These are phyloP conservation scores for Neurospora sp. DNA, from an alignment of 495 filamentous ascomycete genomes.

Conservation along the genomic window DNA sequence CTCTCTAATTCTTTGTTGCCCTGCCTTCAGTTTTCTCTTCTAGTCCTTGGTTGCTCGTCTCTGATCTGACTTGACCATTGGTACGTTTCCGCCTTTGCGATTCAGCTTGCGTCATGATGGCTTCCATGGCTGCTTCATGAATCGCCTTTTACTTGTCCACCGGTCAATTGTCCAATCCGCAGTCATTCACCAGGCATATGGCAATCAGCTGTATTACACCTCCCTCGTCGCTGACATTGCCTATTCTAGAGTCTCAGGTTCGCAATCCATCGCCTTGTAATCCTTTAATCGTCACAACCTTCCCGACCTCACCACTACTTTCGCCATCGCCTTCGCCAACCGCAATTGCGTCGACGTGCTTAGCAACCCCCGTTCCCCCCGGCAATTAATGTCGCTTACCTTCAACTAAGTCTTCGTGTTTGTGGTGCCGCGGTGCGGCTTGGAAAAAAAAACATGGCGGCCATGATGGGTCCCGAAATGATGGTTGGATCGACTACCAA, in stretches of 20 bases:
- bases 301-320: not conserved
- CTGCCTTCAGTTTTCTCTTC: slow-evolving; percentile 7
- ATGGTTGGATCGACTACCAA: slow-evolving; percentile 21
- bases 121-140: not conserved
- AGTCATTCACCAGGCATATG: not conserved
- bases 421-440: slow-evolving; percentile 38
- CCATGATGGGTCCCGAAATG: slow-evolving; percentile 26
- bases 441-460: slow-evolving; percentile 32
- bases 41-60: slow-evolving; percentile 9
- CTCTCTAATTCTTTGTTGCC: slow-evolving; percentile 11
- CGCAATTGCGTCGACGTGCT: not conserved
- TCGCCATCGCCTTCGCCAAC: not conserved
- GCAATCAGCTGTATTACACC: not conserved
- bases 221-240: slow-evolving; percentile 10
- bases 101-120: not conserved
- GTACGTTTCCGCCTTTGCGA: slow-evolving; percentile 7
- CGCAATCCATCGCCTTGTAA: slow-evolving; percentile 12
- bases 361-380: not conserved
- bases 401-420: slow-evolving; percentile 25
- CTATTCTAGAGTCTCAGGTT: not conserved
- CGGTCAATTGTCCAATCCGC: not conserved
- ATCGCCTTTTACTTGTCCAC: not conserved
- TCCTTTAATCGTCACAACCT: slow-evolving; percentile 15
- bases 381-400: slow-evolving; percentile 30
- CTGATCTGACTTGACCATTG: slow-evolving; percentile 5